Evolutionary conservation across 2,329 filamentous ascomycete genomes (phyloP), one percentile per base, ranked within the genome.

Genomic region (Hirsutella minnesotensis): DNA sequence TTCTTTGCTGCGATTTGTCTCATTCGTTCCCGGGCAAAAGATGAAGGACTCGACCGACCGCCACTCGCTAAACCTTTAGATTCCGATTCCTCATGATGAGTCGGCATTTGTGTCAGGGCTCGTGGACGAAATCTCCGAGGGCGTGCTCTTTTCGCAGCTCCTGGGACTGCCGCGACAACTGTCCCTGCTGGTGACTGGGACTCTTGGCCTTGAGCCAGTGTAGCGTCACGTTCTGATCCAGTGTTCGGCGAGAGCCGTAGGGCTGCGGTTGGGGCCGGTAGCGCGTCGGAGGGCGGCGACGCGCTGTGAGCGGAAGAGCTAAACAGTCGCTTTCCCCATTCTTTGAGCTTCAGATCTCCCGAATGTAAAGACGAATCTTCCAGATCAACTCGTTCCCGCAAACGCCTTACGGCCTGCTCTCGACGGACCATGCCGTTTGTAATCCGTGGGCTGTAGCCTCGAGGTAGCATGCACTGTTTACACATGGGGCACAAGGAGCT

Each of bases 401-500:
- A 60, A 29, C 72, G 69, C 22, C 82, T 68, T 12, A 87, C 66
- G 20, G 83, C 75, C 15, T 83, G 73, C 61, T 95, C 88, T 33
- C 85, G 76, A 18, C 85, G 79, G 5, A 94, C 88, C 83, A 94
- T 94, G 15, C 75, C 73, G 52, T 94, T 92, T 5, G 87, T 94
- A 35, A 94, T 79, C 16, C 71, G 70, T 1, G 82, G 80, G 44
- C 77, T 80, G 53, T 77, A 77, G 0, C 86, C 66, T 52, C 59
- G 54, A 7, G 89, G 88, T 1, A 95, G 65, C 54, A 89, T 86
- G 40, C 77, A 85, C 47, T 81, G 77, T 60, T 95, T 95, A 69
- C 92, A 98, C 52, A 94, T 69, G 1, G 92, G 90, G 55, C 92
- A 98, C 2, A 95, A 70, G 16, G 86, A 94, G 56, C 85, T 94